These are phyloP conservation scores for Pachysandra terminalis DNA, from an alignment of 164 flowering plant species.

Conservation along the genomic window DNA sequence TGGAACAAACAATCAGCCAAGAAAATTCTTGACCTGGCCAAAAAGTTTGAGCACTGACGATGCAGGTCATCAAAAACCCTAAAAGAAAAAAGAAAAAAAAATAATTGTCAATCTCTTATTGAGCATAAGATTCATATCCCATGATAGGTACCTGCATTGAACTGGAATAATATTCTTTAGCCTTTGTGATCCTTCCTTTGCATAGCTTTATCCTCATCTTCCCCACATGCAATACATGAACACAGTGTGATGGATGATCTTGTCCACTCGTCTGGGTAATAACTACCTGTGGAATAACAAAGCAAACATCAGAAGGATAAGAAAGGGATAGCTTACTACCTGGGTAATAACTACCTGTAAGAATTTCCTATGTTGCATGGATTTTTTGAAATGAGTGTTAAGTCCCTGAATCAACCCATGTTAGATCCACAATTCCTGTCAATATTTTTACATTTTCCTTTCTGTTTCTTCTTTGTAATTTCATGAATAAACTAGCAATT, in stretches of 20 bases:
- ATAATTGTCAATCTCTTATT: too few relatives aligned
- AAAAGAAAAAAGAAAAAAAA: too few relatives aligned
- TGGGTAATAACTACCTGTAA: too few relatives aligned
- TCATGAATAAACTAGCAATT: too few relatives aligned
- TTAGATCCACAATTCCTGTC: too few relatives aligned
- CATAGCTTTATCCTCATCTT: constrained; percentile 93
- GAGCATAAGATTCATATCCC: neutral
- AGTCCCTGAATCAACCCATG: too few relatives aligned
- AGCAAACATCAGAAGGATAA: neutral
- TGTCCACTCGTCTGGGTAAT: constrained; percentile 79
- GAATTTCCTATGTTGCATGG: neutral
- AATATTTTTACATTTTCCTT: too few relatives aligned
- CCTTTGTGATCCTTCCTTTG: constrained; percentile 73
- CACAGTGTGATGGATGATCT: constrained; percentile 60
- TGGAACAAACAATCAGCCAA: too few relatives aligned
- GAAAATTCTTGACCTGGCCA: too few relatives aligned
- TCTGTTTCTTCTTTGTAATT: too few relatives aligned
- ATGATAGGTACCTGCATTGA: constrained; percentile 54
- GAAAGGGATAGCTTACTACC: neutral
- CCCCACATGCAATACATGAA: constrained; percentile 84
- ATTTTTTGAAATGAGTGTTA: neutral
- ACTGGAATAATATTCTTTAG: constrained; percentile 78
- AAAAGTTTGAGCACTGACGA: too few relatives aligned
- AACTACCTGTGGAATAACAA: constrained; percentile 58
- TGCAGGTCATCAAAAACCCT: too few relatives aligned